These are phyloP conservation scores for Tricholoma flavovirens DNA, from an alignment of 768 basidiomycete species.

Conservation along the genomic window DNA sequence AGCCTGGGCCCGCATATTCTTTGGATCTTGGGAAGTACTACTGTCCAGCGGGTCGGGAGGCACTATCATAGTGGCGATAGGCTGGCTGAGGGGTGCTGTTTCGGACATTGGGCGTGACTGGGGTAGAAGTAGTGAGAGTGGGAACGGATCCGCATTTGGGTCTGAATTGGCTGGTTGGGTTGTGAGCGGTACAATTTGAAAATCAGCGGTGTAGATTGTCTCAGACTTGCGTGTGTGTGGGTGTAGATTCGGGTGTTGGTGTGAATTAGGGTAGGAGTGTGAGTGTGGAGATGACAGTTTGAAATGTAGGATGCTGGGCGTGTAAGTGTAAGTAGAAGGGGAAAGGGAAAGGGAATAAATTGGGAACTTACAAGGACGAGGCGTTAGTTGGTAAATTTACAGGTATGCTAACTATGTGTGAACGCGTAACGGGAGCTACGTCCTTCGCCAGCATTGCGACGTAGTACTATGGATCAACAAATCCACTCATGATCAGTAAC, in stretches of 20 bases:
- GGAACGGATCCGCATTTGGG: neutral
- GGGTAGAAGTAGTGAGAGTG: neutral
- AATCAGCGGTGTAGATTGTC: constrained; percentile 47
- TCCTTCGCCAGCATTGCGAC: constrained; percentile 38
- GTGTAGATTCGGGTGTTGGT: neutral
- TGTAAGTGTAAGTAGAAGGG: neutral
- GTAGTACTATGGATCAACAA: constrained; percentile 27
- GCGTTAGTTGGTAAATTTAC: constrained; percentile 18
- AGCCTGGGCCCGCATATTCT: constrained; percentile 13
- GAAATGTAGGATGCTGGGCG: constrained; percentile 30
- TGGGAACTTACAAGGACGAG: constrained; percentile 25
- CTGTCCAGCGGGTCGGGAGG: neutral
- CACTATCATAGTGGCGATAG: neutral
- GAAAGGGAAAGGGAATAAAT: neutral
- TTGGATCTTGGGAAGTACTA: constrained; percentile 9
- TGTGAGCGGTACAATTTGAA: constrained; percentile 31
- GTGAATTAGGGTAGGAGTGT: neutral
- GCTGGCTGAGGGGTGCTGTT: neutral
- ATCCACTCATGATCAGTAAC: neutral
- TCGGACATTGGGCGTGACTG: neutral
- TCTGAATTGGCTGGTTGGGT: constrained; percentile 16
- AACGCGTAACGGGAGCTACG: constrained; percentile 31
- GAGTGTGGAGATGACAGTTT: constrained; percentile 16
- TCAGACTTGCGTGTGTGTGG: constrained; percentile 1
- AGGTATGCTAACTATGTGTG: constrained; percentile 29